Percentiles rank a stretch among this genome's conserved stretches.
These are phyloP conservation scores for Chaetomium strumarium DNA, from an alignment of 2,329 filamentous ascomycete species.

Conservation along the genomic window DNA sequence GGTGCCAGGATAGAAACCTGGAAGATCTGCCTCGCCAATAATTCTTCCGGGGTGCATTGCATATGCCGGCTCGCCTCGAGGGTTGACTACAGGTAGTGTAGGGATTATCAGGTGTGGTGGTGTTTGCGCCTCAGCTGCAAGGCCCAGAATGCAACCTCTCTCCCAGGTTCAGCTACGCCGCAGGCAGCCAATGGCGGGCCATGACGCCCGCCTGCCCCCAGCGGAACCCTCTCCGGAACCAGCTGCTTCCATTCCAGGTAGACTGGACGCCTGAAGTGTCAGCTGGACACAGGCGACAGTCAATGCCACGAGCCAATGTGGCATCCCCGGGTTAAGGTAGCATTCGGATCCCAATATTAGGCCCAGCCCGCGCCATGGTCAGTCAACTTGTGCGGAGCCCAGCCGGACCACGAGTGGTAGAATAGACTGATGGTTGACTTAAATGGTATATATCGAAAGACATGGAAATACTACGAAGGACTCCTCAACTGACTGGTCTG, in stretches of 20 bases:
- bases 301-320: neutral
- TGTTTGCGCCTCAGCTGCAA: conserved; percentile 6
- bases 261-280: neutral
- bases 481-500: no score
- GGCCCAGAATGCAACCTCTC: conserved; percentile 8
- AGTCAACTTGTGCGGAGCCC: no score
- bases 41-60: neutral
- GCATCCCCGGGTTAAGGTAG: neutral
- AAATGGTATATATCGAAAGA: no score
- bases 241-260: conserved; percentile 4
- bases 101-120: no score
- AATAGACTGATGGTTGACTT: no score
- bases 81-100: no score
- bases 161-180: conserved; percentile 6
- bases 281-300: no score
- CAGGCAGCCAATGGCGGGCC: conserved; percentile 1
- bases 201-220: neutral
- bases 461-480: no score
- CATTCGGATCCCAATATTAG: no score
- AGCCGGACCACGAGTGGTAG: no score
- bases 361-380: no score
- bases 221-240: neutral
- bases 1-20: neutral
- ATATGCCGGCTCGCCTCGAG: neutral
- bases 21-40: conserved; percentile 5